Conservation (phyloP, 257 asterid genomes). For the Nicotiana tomentosiformis region DNA sequence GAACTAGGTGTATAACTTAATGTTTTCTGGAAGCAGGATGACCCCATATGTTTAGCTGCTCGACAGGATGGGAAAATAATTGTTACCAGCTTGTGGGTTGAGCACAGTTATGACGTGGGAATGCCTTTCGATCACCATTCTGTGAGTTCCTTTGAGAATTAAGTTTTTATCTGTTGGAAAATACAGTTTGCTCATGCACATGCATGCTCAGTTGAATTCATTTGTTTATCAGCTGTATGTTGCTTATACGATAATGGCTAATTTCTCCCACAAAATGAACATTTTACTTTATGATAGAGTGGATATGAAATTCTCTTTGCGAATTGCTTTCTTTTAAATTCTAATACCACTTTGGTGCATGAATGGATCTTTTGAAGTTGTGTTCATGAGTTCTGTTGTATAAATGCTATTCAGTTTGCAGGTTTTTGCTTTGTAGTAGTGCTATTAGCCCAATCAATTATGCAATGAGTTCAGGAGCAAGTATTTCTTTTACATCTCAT, state of each 20-base stretch:
- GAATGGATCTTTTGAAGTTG: background rate
- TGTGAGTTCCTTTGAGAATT: slow-evolving; percentile 37
- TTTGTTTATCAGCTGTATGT: background rate
- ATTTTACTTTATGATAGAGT: background rate
- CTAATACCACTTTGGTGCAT: background rate
- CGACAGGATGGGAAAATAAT: slow-evolving; percentile 64
- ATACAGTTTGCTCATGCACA: background rate
- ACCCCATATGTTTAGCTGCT: slow-evolving; percentile 74
- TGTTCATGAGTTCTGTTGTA: background rate
- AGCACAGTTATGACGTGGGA: slow-evolving; percentile 63
- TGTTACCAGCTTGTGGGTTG: slow-evolving; percentile 83
- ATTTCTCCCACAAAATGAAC: background rate
- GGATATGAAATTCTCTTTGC: background rate
- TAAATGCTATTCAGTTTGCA: background rate
- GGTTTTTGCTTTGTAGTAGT: background rate
- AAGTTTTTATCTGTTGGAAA: background rate
- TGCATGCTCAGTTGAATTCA: background rate
- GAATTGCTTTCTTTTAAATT: background rate
- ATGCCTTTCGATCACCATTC: slow-evolving; percentile 45
- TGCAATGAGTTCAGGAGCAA: background rate
- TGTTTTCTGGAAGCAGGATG: slow-evolving; percentile 44
- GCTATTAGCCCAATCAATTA: background rate
- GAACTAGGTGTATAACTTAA: background rate
- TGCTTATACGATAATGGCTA: background rate
- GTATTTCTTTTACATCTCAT: background rate